These are phyloP conservation scores for Gonapodya prolifera DNA, from an alignment of 192 early-diverging fungal species.

Conservation along the genomic window DNA sequence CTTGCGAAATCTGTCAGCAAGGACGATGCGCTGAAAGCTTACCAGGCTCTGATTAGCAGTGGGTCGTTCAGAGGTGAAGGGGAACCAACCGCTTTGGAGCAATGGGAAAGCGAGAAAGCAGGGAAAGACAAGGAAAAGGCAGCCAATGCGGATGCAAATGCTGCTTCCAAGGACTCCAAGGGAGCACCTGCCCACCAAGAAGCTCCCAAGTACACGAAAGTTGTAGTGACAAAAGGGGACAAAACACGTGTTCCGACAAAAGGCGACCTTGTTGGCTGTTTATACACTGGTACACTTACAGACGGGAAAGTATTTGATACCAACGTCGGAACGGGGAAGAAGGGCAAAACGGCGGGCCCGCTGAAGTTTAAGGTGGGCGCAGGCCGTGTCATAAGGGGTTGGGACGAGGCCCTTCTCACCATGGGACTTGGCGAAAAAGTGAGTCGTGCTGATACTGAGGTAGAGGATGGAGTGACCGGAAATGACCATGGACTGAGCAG, in stretches of 20 bases:
- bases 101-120: conserved; percentile 14
- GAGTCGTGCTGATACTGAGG: no score
- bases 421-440: conserved; percentile 53
- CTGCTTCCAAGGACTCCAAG: conserved; percentile 15
- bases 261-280: conserved; percentile 49
- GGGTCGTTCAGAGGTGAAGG: conserved; percentile 13
- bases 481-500: no score
- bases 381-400: conserved; percentile 52
- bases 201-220: conserved; percentile 51
- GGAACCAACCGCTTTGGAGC: conserved; percentile 27
- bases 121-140: conserved; percentile 11
- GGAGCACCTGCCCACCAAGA: conserved; percentile 19
- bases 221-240: conserved; percentile 50
- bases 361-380: conserved; percentile 56
- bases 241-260: conserved; percentile 37
- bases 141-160: conserved; percentile 18
- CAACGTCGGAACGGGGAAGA: conserved; percentile 43
- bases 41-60: conserved; percentile 46
- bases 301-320: conserved; percentile 58
- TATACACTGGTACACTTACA: conserved; percentile 57
- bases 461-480: no score
- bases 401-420: conserved; percentile 53
- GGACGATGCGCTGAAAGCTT: conserved; percentile 43
- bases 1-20: conserved; percentile 59
- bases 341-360: conserved; percentile 37